Evolutionary conservation across 176 grass and related monocot genomes (phyloP).

Genomic region (Saccharum spontaneum): DNA sequence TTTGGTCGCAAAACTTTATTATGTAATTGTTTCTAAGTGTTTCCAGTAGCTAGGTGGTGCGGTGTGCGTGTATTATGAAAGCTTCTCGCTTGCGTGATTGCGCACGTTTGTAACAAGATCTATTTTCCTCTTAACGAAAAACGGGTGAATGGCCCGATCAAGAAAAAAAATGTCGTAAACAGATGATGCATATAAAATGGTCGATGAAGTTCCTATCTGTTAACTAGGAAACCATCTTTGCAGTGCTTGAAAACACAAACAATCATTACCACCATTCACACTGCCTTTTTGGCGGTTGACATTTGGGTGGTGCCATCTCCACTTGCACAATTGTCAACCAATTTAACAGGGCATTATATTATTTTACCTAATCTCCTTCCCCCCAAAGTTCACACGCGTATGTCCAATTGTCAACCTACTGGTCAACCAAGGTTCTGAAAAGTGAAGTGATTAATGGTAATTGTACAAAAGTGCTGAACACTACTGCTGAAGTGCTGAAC

Average conservation of each 20-base stretch:
- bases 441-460: slow-evolving; percentile 4
- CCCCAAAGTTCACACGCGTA: slow-evolving; percentile 1
- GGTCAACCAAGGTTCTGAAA: slow-evolving; percentile 9
- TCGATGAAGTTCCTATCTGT: not conserved
- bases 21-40: too few species aligned
- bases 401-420: slow-evolving; percentile 15
- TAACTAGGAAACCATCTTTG: not conserved
- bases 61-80: too few species aligned
- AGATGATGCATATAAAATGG: not conserved
- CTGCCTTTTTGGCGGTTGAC: slow-evolving; percentile 24
- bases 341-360: slow-evolving; percentile 16
- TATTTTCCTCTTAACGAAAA: too few species aligned
- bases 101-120: too few species aligned
- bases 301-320: slow-evolving; percentile 32
- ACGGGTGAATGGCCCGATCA: too few species aligned
- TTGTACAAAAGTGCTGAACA: slow-evolving; percentile 1
- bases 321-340: slow-evolving; percentile 36
- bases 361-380: slow-evolving; percentile 1
- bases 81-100: too few species aligned
- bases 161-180: too few species aligned
- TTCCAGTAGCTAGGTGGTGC: too few species aligned
- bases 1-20: too few species aligned
- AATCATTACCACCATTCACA: slow-evolving; percentile 25
- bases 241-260: slow-evolving; percentile 9
- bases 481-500: slow-evolving; percentile 19